Conservation (phyloP, 805 yeast species). For the Saccharomyces jurei region DNA sequence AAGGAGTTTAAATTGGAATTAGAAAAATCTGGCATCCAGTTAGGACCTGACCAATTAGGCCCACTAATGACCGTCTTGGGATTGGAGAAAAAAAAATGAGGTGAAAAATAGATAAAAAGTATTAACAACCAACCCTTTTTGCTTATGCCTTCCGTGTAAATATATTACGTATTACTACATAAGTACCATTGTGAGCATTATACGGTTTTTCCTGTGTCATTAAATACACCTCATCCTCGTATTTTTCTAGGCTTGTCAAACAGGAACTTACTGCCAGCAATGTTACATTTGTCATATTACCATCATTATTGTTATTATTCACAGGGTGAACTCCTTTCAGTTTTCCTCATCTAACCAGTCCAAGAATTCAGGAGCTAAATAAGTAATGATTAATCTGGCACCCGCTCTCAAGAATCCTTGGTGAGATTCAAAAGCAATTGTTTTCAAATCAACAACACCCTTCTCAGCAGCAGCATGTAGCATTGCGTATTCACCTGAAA, state of each 20-base stretch:
- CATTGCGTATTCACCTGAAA: conserved; percentile 96
- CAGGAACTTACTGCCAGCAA: not conserved
- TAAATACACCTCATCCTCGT: not conserved
- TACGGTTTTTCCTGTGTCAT: not conserved
- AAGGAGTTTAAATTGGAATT: conserved; percentile 19
- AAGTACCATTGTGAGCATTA: not conserved
- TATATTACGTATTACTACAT: not conserved
- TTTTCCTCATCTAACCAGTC: conserved; percentile 64
- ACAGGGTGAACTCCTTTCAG: not conserved
- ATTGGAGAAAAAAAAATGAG: conserved; percentile 13
- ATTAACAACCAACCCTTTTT: not conserved
- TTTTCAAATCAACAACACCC: conserved; percentile 79
- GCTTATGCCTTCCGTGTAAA: not conserved
- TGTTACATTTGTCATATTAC: not conserved
- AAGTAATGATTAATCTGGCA: conserved; percentile 82
- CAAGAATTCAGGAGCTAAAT: conserved; percentile 90
- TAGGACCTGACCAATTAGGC: conserved; percentile 23
- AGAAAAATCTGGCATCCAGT: conserved; percentile 21
- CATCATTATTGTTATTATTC: not conserved
- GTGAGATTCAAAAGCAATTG: conserved; percentile 75
- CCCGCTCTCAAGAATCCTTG: conserved; percentile 93
- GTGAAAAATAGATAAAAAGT: not conserved
- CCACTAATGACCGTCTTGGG: conserved; percentile 25
- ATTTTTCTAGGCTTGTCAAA: not conserved
- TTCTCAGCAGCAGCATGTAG: conserved; percentile 96